Evolutionary conservation across 768 basidiomycete genomes (phyloP).

Genomic region (Panaeolus papilionaceus): DNA sequence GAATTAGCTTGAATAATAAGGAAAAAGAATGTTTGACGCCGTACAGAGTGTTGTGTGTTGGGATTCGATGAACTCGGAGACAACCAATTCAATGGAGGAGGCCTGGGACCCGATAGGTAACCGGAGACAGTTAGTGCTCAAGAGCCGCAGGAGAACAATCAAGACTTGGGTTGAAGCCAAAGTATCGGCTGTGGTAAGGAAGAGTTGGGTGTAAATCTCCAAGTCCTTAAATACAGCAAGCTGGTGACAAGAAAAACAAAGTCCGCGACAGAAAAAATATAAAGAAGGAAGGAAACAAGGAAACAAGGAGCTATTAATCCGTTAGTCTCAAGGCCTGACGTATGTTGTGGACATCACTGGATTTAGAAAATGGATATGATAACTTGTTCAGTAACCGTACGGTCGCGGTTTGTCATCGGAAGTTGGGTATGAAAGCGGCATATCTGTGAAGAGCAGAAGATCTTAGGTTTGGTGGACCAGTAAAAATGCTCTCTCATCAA

Average conservation of each 20-base stretch:
- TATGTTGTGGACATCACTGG: background rate
- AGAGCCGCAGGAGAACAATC: slow-evolving; percentile 1
- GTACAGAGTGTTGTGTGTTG: background rate
- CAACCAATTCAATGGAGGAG: background rate
- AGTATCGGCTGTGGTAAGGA: slow-evolving; percentile 3
- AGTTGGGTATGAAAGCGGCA: slow-evolving; percentile 11
- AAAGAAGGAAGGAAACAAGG: slow-evolving; percentile 11
- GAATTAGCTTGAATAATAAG: background rate
- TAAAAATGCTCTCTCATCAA: background rate
- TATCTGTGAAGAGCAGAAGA: slow-evolving; percentile 1
- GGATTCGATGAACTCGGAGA: background rate
- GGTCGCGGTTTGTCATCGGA: slow-evolving; percentile 10
- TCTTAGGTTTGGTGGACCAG: slow-evolving; percentile 14
- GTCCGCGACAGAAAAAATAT: slow-evolving; percentile 4
- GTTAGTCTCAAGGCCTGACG: slow-evolving; percentile 10
- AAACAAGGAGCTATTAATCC: background rate
- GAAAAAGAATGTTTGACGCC: background rate
- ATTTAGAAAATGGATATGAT: slow-evolving; percentile 6
- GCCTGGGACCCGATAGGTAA: slow-evolving; percentile 1
- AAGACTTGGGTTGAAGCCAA: background rate
- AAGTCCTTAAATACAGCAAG: background rate
- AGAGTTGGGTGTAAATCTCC: background rate
- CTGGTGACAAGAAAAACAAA: slow-evolving; percentile 5
- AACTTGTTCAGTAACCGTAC: slow-evolving; percentile 2
- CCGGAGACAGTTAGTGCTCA: background rate